Evolutionary conservation across 2,329 filamentous ascomycete genomes (phyloP).

Genomic region (Aureobasidium uvarum): DNA sequence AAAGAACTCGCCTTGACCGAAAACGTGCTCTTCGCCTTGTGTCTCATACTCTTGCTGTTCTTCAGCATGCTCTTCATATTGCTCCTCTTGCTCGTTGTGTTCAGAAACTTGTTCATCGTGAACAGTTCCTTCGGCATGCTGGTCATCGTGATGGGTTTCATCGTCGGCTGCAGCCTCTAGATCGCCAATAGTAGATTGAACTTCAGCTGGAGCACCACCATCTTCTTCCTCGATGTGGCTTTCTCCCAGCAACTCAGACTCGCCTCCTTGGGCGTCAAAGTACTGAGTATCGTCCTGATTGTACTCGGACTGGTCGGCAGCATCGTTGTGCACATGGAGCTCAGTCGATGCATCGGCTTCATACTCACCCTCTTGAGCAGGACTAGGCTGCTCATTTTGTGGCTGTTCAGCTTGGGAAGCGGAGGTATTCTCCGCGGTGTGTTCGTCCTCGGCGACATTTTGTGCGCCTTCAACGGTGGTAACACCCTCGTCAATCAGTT

Average conservation of each 20-base stretch:
- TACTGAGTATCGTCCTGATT: constrained; percentile 20
- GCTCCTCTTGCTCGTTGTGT: background rate
- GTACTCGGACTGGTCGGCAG: constrained; percentile 10
- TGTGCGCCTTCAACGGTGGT: background rate
- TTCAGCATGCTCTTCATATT: constrained; percentile 3
- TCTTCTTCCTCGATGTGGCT: constrained; percentile 16
- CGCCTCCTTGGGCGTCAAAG: constrained; percentile 10
- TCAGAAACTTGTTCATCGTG: constrained; percentile 23
- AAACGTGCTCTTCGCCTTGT: constrained; percentile 28
- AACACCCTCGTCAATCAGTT: background rate
- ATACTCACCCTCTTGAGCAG: constrained; percentile 17
- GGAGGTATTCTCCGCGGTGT: background rate
- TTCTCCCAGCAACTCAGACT: background rate
- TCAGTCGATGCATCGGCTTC: background rate
- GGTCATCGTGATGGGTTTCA: constrained; percentile 10
- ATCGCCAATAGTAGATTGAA: background rate
- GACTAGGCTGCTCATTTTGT: background rate
- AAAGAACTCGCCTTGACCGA: constrained; percentile 29
- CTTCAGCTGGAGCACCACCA: background rate
- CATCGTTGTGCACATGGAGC: background rate
- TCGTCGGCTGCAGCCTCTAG: background rate
- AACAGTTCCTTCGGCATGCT: constrained; percentile 6
- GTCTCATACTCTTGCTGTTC: constrained; percentile 17
- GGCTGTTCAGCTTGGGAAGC: background rate
- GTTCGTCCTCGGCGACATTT: background rate